Evolutionary conservation across 2,329 filamentous ascomycete genomes (phyloP).

Genomic region (Cladosporium sp.): DNA sequence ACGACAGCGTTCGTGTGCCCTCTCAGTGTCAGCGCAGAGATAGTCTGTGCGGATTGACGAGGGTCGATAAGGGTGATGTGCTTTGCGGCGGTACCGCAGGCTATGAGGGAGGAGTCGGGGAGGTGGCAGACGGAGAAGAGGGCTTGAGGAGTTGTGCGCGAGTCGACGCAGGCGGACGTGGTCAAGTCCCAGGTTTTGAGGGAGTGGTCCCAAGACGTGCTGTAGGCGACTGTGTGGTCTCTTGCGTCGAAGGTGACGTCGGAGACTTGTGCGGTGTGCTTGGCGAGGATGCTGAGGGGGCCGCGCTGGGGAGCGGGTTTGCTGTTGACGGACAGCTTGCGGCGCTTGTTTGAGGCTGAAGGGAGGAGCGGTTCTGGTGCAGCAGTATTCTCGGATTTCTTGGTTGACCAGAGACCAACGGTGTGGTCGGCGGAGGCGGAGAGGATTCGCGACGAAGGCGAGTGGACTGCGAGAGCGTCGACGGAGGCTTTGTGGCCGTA

Average conservation of each 20-base stretch:
- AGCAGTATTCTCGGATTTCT: conserved; percentile 69
- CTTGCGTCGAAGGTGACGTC: conserved; percentile 79
- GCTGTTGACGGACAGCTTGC: conserved; percentile 53
- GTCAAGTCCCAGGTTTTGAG: conserved; percentile 88
- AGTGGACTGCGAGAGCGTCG: conserved; percentile 70
- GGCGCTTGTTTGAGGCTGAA: conserved; percentile 66
- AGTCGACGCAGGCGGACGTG: conserved; percentile 72
- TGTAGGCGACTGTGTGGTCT: conserved; percentile 87
- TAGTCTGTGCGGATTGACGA: conserved; percentile 68
- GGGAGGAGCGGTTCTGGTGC: conserved; percentile 68
- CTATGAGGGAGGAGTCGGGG: conserved; percentile 58
- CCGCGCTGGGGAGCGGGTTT: conserved; percentile 66
- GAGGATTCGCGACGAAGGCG: conserved; percentile 70
- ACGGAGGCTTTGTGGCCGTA: conserved; percentile 76
- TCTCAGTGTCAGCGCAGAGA: conserved; percentile 83
- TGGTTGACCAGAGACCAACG: conserved; percentile 84
- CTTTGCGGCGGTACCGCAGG: conserved; percentile 75
- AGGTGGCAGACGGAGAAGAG: conserved; percentile 76
- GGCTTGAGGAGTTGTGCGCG: conserved; percentile 76
- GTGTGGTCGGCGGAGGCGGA: conserved; percentile 80
- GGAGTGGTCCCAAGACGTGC: conserved; percentile 84
- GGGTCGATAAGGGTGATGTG: conserved; percentile 94
- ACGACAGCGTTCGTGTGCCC: conserved; percentile 76
- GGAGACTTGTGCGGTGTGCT: conserved; percentile 70
- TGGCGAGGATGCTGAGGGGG: conserved; percentile 67